A percentile compares a stretch with the other conserved stretches of the same genome.
Evolutionary conservation across 495 filamentous ascomycete species (phyloP).

Genomic region (Neurospora sp.): DNA sequence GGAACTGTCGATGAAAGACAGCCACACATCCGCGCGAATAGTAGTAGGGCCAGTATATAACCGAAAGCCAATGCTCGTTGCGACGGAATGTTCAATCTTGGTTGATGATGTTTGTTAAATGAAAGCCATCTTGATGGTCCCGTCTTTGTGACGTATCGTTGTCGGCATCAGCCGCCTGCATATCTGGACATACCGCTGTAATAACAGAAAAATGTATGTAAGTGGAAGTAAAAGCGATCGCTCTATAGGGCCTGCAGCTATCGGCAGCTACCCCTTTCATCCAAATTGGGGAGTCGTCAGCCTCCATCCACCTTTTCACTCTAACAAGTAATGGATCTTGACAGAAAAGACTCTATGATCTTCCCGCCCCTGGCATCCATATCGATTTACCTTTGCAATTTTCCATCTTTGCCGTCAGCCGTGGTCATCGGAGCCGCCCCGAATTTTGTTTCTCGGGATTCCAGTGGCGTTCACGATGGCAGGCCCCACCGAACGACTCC

Average conservation of each 20-base stretch:
- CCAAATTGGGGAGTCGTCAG: background rate
- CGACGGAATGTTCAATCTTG: background rate
- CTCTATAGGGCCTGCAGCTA: background rate
- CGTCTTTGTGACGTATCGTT: background rate
- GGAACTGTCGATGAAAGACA: background rate
- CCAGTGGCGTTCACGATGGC: background rate
- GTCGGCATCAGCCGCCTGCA: background rate
- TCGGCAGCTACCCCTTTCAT: background rate
- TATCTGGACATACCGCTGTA: background rate
- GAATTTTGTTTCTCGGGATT: background rate
- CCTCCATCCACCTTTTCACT: background rate
- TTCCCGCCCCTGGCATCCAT: background rate
- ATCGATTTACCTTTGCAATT: background rate
- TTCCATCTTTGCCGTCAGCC: background rate
- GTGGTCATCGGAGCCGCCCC: background rate
- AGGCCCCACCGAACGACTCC: background rate
- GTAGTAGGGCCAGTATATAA: background rate
- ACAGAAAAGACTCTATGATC: background rate
- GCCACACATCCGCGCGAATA: background rate
- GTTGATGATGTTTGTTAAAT: background rate
- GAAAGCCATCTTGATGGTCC: background rate
- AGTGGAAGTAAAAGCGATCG: background rate
- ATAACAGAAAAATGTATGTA: background rate
- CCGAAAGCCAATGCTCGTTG: background rate
- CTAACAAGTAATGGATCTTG: background rate